A percentile compares a stretch with the other conserved stretches of the same genome.
Conservation (phyloP, 202 grass and related monocot species). For the Miscanthus sacchariflorus region DNA sequence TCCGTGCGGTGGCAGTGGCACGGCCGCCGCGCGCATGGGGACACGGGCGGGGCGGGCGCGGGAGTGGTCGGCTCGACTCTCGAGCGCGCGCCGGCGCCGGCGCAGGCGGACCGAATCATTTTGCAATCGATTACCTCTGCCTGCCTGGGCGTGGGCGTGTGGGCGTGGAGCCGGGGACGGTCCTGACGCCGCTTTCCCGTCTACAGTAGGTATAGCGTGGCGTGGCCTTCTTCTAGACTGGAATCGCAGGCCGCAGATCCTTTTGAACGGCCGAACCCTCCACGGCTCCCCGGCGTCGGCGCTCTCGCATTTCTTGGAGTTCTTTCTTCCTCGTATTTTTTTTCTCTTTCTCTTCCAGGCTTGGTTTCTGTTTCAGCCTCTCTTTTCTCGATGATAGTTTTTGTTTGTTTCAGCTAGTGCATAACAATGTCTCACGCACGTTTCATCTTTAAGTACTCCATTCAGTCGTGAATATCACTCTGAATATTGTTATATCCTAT, state of each 20-base stretch:
- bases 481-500: neutral
- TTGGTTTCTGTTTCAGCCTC: neutral
- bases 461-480: neutral
- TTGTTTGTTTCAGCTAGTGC: neutral
- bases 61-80: neutral
- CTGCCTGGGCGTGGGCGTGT: too few species aligned
- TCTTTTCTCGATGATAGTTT: neutral
- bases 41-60: neutral
- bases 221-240: neutral
- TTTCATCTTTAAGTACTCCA: neutral
- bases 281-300: neutral
- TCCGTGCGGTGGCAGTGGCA: neutral
- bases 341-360: neutral
- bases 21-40: neutral
- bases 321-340: too few species aligned
- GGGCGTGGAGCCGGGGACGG: neutral
- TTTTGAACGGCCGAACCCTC: neutral
- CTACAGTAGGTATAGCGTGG: neutral
- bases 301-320: neutral
- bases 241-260: neutral
- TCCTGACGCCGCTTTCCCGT: neutral
- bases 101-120: constrained; percentile 33
- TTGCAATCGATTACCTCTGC: constrained; percentile 28
- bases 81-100: neutral
- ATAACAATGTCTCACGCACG: neutral